A percentile compares a stretch with the other conserved stretches of the same genome.
These are phyloP conservation scores for Leptographium radiaticola DNA, from an alignment of 2,329 filamentous ascomycete species.

Conservation along the genomic window DNA sequence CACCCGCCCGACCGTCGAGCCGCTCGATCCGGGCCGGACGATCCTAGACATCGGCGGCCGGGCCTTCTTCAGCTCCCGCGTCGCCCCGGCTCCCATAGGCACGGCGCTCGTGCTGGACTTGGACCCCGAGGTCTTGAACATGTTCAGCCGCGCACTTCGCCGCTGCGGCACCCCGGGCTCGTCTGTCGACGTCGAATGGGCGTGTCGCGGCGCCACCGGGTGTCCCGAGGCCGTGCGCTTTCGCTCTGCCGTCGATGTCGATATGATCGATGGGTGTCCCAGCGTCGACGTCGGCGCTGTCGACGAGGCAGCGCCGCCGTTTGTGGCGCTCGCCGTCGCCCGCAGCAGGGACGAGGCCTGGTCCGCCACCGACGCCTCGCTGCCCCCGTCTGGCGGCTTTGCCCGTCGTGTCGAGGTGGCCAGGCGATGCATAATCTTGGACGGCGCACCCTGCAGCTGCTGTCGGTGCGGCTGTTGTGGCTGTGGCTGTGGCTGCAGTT, in stretches of 20 bases:
- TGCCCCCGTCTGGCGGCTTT: slow-evolving; percentile 23
- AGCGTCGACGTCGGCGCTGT: not conserved
- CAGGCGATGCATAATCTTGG: slow-evolving; percentile 49
- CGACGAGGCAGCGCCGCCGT: slow-evolving; percentile 2
- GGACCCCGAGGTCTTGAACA: slow-evolving; percentile 54
- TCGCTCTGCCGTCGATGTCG: slow-evolving; percentile 44
- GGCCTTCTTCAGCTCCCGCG: slow-evolving; percentile 71
- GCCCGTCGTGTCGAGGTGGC: slow-evolving; percentile 27
- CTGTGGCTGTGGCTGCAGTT: slow-evolving; percentile 20
- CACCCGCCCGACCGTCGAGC: slow-evolving; percentile 66
- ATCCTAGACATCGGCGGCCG: slow-evolving; percentile 57
- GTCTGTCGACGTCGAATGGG: slow-evolving; percentile 29
- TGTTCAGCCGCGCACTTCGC: slow-evolving; percentile 57
- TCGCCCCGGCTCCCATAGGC: slow-evolving; percentile 44
- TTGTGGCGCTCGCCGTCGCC: slow-evolving; percentile 12
- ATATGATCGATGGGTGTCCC: slow-evolving; percentile 17
- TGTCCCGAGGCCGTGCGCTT: slow-evolving; percentile 93
- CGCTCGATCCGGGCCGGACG: slow-evolving; percentile 51
- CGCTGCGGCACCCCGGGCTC: slow-evolving; percentile 52
- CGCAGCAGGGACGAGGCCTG: slow-evolving; percentile 23
- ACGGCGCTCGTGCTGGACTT: slow-evolving; percentile 48
- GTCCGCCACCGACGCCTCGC: slow-evolving; percentile 21
- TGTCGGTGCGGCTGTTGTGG: not conserved
- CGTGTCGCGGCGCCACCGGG: slow-evolving; percentile 37
- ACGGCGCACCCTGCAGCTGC: slow-evolving; percentile 25